Conservation (phyloP, 805 yeast genomes). For the Debaryomyces hansenii region DNA sequence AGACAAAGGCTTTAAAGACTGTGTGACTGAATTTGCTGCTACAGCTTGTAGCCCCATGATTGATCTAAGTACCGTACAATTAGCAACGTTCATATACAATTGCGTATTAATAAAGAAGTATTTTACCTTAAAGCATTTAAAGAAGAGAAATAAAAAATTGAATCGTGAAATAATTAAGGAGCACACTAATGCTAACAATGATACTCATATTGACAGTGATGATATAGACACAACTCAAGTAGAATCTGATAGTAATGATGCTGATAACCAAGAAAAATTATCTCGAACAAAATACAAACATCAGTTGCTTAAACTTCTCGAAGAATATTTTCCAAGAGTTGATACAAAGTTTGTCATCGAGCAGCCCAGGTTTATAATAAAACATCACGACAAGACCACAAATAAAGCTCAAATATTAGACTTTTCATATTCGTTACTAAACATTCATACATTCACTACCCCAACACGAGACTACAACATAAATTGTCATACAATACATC, state of each 20-base stretch:
- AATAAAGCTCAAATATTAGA: constrained; percentile 22
- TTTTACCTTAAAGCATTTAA: constrained; percentile 18
- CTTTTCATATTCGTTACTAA: constrained; percentile 34
- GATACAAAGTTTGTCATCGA: constrained; percentile 30
- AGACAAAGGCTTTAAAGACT: constrained; percentile 37
- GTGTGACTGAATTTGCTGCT: constrained; percentile 36
- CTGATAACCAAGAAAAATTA: neutral
- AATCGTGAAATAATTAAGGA: neutral
- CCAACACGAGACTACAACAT: constrained; percentile 30
- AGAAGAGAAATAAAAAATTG: neutral
- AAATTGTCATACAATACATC: constrained; percentile 34
- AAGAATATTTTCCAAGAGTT: constrained; percentile 33
- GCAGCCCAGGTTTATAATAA: constrained; percentile 29
- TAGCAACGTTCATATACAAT: constrained; percentile 34
- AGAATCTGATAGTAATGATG: constrained; percentile 9
- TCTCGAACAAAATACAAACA: constrained; percentile 4
- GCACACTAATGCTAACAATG: neutral
- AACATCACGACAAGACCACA: constrained; percentile 11
- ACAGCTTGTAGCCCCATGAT: constrained; percentile 40
- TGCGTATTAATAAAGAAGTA: constrained; percentile 28
- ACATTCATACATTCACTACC: constrained; percentile 33
- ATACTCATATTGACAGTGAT: neutral
- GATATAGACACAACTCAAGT: constrained; percentile 3
- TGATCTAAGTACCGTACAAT: constrained; percentile 34
- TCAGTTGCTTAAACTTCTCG: constrained; percentile 20